Evolutionary conservation across 305 asterid genomes (phyloP).

Genomic region (Solanum hybrid): DNA sequence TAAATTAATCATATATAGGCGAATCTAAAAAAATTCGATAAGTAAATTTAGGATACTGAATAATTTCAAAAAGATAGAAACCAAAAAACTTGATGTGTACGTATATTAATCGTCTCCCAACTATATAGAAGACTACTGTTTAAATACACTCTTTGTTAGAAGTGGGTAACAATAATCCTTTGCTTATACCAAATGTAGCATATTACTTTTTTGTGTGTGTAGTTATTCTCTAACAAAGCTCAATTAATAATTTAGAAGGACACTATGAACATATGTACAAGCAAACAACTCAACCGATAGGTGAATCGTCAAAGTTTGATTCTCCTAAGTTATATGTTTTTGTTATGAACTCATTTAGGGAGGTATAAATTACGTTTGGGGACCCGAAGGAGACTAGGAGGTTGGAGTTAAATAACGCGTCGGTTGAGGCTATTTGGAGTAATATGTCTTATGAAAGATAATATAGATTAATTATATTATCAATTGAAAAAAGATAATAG

Average conservation of each 20-base stretch:
- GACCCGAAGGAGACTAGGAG: neutral
- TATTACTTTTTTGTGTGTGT: neutral
- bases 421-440: neutral
- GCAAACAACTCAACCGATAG: neutral
- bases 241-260: neutral
- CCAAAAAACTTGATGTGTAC: neutral
- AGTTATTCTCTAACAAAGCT: neutral
- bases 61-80: neutral
- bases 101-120: neutral
- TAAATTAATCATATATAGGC: neutral
- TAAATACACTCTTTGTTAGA: neutral
- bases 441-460: neutral
- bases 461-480: too few species aligned
- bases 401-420: neutral
- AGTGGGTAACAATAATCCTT: neutral
- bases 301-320: neutral
- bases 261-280: neutral
- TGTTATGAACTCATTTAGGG: neutral
- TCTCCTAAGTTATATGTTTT: neutral
- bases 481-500: neutral
- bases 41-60: neutral
- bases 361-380: neutral
- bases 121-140: neutral
- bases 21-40: neutral
- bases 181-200: neutral